Conservation (phyloP, 2,329 filamentous ascomycete genomes). For the Clarireedia homoeocarpa region DNA sequence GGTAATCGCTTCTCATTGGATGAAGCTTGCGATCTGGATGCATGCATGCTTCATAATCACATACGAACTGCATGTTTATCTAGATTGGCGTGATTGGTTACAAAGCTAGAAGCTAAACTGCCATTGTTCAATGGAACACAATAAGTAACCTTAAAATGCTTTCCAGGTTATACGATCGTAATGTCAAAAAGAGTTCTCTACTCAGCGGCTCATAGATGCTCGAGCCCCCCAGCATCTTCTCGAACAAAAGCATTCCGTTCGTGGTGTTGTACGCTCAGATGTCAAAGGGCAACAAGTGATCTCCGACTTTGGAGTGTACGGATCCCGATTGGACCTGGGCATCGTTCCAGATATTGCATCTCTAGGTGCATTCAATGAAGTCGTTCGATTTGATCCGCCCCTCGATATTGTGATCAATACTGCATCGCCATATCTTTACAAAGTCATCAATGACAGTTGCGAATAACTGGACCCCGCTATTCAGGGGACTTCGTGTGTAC, state of each 20-base stretch:
- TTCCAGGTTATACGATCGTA: background rate
- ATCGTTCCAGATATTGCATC: conserved; percentile 66
- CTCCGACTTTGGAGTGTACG: conserved; percentile 29
- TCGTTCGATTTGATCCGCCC: conserved; percentile 49
- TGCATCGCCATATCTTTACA: conserved; percentile 44
- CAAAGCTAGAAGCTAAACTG: no score
- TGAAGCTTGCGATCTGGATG: no score
- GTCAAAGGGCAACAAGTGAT: conserved; percentile 37
- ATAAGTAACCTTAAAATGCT: no score
- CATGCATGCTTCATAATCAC: no score
- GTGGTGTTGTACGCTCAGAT: conserved; percentile 35
- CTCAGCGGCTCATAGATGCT: conserved; percentile 28
- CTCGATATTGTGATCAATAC: conserved; percentile 55
- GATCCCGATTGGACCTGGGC: conserved; percentile 31
- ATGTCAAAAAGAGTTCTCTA: conserved; percentile 23
- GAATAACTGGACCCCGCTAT: conserved; percentile 46
- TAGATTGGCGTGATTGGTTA: no score
- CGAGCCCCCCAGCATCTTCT: conserved; percentile 16
- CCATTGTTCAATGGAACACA: no score
- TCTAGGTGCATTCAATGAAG: conserved; percentile 58
- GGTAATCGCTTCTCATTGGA: no score
- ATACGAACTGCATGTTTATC: no score
- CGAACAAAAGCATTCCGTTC: conserved; percentile 28
- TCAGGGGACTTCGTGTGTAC: conserved; percentile 58
- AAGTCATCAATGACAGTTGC: conserved; percentile 25